These are phyloP conservation scores for Microbotryum lychnidis-dioicae DNA, from an alignment of 1,284 basidiomycete species.

Conservation along the genomic window DNA sequence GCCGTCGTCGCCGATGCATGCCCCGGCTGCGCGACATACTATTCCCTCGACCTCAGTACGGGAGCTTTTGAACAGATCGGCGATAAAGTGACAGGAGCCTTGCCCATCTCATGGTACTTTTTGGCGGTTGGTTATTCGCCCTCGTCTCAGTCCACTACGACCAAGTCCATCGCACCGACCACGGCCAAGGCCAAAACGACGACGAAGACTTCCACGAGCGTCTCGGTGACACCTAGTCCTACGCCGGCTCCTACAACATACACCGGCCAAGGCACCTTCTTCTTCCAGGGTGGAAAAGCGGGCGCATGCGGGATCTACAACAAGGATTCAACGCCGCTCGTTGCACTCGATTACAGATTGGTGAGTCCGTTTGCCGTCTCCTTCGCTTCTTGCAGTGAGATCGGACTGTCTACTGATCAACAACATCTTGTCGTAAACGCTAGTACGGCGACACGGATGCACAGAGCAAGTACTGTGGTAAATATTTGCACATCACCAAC, in stretches of 20 bases:
- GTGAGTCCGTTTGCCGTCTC: no score
- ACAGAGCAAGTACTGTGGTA: conserved; percentile 56
- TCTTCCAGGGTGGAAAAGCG: not conserved
- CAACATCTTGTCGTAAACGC: conserved; percentile 6
- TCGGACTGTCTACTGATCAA: no score
- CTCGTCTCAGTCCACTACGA: no score
- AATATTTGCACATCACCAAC: conserved; percentile 56
- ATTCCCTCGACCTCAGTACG: conserved; percentile 73
- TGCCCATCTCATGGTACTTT: conserved; percentile 39
- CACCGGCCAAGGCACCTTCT: conserved; percentile 1
- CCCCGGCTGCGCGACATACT: conserved; percentile 59
- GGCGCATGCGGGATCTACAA: conserved; percentile 21
- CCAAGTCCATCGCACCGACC: no score
- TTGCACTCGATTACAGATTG: not conserved
- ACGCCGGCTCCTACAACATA: no score
- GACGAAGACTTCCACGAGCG: no score
- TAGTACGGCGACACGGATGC: conserved; percentile 50
- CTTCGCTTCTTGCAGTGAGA: no score
- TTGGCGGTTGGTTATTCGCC: no score
- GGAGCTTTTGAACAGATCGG: conserved; percentile 62
- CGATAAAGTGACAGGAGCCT: conserved; percentile 49
- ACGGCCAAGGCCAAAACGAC: no score
- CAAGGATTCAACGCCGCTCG: conserved; percentile 28
- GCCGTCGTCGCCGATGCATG: conserved; percentile 67
- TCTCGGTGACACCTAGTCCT: no score